Evolutionary conservation across 805 yeast species (phyloP).

Genomic region (Saturnispora serradocipensis): DNA sequence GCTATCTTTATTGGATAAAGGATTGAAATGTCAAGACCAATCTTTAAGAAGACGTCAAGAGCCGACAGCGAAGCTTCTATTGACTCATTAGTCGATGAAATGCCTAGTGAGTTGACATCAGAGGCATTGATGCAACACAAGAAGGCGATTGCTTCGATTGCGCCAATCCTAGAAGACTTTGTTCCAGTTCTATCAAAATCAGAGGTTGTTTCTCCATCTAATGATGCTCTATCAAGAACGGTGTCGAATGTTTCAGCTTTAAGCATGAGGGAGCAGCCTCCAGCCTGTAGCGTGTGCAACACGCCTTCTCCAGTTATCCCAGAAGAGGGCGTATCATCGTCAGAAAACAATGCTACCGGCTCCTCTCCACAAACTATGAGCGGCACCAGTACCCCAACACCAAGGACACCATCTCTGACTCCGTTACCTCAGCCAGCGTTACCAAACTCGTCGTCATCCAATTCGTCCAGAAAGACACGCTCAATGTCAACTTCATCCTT

Average conservation of each 20-base stretch:
- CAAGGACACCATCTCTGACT: not conserved
- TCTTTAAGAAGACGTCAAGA: not conserved
- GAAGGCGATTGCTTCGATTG: conserved; percentile 69
- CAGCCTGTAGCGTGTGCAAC: not conserved
- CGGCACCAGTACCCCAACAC: not conserved
- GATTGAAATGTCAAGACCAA: conserved; percentile 1
- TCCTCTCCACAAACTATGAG: not conserved
- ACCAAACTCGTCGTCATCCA: conserved; percentile 9
- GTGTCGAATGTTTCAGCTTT: conserved; percentile 25
- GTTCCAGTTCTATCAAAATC: conserved; percentile 56
- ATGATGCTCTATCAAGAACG: conserved; percentile 25
- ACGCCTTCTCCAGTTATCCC: not conserved
- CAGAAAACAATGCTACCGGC: not conserved
- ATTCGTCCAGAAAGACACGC: conserved; percentile 17
- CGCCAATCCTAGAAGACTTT: conserved; percentile 65
- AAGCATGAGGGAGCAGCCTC: conserved; percentile 18
- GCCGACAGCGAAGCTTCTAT: conserved; percentile 1
- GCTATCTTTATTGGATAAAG: not conserved
- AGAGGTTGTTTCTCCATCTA: conserved; percentile 27
- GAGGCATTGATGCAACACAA: conserved; percentile 30
- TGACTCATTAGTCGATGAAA: conserved; percentile 12
- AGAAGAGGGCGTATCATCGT: not conserved
- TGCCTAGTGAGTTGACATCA: conserved; percentile 24
- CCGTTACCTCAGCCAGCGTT: conserved; percentile 6
- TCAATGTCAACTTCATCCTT: conserved; percentile 25